Base-by-base conservation (phyloP, 1,284 basidiomycete genomes). In the Puccinia novopanici region DNA sequence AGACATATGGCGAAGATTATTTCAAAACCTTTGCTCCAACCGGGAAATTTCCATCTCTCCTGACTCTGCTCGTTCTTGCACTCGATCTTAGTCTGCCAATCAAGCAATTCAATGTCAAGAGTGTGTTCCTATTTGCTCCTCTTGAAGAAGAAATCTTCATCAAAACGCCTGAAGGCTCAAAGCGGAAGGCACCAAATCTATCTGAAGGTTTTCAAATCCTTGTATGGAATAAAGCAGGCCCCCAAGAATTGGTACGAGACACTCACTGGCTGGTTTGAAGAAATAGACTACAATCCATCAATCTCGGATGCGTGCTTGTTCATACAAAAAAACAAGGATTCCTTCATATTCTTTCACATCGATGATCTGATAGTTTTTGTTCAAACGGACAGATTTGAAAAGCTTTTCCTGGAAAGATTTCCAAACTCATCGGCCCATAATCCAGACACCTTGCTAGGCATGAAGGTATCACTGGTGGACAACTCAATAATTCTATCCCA, bases 101-200 rank as follows among this genome's bases (percentile, higher is more conserved):
- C 0, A 84, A 87, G 57, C 86, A 87, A 54, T 85, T 88, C 27
- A 86, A 89, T 81, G 84, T 89, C 65, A 86, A 87, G 37, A 84
- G 83, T 0, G 87, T 87, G 0, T 89, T 86, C 79, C 84, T 88
- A 0, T 87, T 88, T 82, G 87, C 87, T 0, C 57, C 84, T 0
- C 84, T 89, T 0, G 84, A 87, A 0, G 87, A 88, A 68, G 83
- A 85, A 0, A 84, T 88, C 42, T 88, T 86, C 82, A 85, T 87
- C 84, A 80, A 83, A 30, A 84, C 84, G 0, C 86, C 86, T 0
- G 83, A 84, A 2, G 86, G 85, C 3, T 73, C 17, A 6, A 34
- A 73, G 8, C 27, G 19, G 22, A 42, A 2, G 5, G 4, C 34
- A 13, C 50, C 27, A 2, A 57, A 34, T 40, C 52, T 73, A 42